Evolutionary conservation across 2,329 filamentous ascomycete genomes (phyloP).

Genomic region (Anisogramma anomala): DNA sequence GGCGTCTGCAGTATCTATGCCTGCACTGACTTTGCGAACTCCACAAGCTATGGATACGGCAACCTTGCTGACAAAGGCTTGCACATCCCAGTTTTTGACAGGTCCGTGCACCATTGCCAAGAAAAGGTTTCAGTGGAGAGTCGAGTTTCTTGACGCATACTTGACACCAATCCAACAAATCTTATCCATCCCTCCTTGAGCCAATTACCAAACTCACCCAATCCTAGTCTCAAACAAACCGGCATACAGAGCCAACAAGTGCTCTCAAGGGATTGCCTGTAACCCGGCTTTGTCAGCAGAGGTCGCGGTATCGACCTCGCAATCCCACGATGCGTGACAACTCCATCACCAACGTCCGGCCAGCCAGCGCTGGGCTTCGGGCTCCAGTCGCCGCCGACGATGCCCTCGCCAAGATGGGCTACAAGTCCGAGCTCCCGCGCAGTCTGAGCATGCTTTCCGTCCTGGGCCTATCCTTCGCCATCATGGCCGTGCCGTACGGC

Average conservation of each 20-base stretch:
- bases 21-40: too few species aligned
- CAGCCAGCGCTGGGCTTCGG: not conserved
- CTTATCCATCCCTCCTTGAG: too few species aligned
- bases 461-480: conserved; percentile 57
- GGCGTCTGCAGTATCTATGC: too few species aligned
- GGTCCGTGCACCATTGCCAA: too few species aligned
- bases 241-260: not conserved
- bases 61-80: too few species aligned
- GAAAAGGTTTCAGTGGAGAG: too few species aligned
- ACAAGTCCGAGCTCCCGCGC: conserved; percentile 54
- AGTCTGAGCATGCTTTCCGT: conserved; percentile 57
- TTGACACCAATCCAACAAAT: too few species aligned
- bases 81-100: too few species aligned
- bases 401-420: conserved; percentile 54
- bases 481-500: conserved; percentile 62
- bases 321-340: not conserved
- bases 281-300: not conserved
- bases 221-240: too few species aligned
- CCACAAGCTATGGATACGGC: too few species aligned
- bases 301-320: not conserved
- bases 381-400: conserved; percentile 35
- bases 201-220: too few species aligned
- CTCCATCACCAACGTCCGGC: conserved; percentile 4
- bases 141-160: too few species aligned
- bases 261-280: not conserved